These are phyloP conservation scores for Ogataea parapolymorpha DNA, from an alignment of 805 yeast species.

Conservation along the genomic window DNA sequence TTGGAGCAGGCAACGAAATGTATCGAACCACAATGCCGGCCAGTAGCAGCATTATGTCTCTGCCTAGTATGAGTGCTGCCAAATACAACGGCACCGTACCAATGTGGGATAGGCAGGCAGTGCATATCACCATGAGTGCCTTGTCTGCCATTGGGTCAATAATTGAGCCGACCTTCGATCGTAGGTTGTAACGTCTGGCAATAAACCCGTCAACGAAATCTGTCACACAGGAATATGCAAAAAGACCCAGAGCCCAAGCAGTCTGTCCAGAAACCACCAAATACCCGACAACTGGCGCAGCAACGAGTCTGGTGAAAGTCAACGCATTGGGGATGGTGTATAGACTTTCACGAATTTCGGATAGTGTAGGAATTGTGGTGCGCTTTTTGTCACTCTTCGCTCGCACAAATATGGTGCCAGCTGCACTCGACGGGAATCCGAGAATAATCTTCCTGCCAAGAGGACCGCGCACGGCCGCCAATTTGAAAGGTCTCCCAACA, in stretches of 20 bases:
- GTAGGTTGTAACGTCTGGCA: slow-evolving; percentile 75
- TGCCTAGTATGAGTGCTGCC: slow-evolving; percentile 72
- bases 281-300: slow-evolving; percentile 85
- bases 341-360: slow-evolving; percentile 51
- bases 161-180: slow-evolving; percentile 82
- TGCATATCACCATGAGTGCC: slow-evolving; percentile 79
- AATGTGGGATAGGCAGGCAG: slow-evolving; percentile 67
- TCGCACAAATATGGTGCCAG: slow-evolving; percentile 1
- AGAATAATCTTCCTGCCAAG: background rate
- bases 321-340: slow-evolving; percentile 85
- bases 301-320: slow-evolving; percentile 73
- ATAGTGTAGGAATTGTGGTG: slow-evolving; percentile 22
- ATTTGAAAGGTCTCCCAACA: background rate
- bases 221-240: slow-evolving; percentile 82
- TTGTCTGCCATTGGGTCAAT: slow-evolving; percentile 97
- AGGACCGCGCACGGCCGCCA: background rate
- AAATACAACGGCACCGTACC: slow-evolving; percentile 67
- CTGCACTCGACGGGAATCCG: background rate
- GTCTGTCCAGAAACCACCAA: slow-evolving; percentile 64
- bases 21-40: slow-evolving; percentile 74
- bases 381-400: slow-evolving; percentile 24
- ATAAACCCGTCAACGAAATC: slow-evolving; percentile 90
- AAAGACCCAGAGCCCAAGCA: slow-evolving; percentile 63
- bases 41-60: slow-evolving; percentile 71
- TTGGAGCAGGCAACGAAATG: slow-evolving; percentile 70